Evolutionary conservation across 208 protist genomes (phyloP).

Genomic region (Wallacemonas sp.): DNA sequence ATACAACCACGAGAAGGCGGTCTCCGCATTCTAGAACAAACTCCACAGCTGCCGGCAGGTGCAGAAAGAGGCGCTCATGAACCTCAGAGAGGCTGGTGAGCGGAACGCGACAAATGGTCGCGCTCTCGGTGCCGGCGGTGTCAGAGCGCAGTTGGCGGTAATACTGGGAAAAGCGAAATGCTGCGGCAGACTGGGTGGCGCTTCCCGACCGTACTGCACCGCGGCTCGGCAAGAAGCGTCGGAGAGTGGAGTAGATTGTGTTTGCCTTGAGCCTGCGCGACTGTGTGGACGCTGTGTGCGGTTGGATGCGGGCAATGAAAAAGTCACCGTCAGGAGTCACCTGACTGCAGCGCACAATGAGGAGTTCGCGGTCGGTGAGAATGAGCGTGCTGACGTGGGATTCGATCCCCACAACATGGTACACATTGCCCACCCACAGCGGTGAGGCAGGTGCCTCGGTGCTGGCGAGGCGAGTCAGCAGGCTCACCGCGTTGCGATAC

Average conservation of each 20-base stretch:
- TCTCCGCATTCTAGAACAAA: conserved; percentile 62
- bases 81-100: conserved; percentile 35
- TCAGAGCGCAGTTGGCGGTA: conserved; percentile 68
- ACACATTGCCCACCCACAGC: conserved; percentile 60
- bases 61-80: conserved; percentile 71
- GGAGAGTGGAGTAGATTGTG: conserved; percentile 18
- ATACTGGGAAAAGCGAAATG: conserved; percentile 72
- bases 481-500: conserved; percentile 29
- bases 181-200: conserved; percentile 32
- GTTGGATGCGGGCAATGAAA: conserved; percentile 39
- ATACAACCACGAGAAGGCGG: conserved; percentile 46
- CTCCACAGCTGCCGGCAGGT: conserved; percentile 59
- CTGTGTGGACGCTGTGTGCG: conserved; percentile 44
- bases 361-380: conserved; percentile 50
- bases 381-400: conserved; percentile 52
- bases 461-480: conserved; percentile 48
- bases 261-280: conserved; percentile 19
- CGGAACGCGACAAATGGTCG: conserved; percentile 59
- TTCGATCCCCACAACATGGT: conserved; percentile 52
- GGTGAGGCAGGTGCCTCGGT: conserved; percentile 9
- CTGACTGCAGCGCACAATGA: conserved; percentile 65
- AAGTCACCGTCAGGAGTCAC: conserved; percentile 58
- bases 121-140: conserved; percentile 23
- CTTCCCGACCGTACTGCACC: not conserved
- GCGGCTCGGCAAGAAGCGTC: conserved; percentile 36